Conservation (phyloP, 2,329 filamentous ascomycete genomes). For the Xylariomycetidae sp. region DNA sequence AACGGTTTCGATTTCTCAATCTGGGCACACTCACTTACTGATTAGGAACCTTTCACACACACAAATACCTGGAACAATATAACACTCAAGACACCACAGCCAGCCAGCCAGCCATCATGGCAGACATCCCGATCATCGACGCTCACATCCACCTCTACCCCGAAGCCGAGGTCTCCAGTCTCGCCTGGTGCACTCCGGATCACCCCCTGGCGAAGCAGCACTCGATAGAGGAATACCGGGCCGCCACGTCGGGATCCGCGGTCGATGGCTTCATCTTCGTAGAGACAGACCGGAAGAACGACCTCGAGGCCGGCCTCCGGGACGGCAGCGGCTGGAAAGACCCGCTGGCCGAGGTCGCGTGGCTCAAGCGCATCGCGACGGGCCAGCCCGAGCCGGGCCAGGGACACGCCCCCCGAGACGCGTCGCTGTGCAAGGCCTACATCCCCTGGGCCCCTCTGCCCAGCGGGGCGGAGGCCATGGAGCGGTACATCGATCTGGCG, state of each 20-base stretch:
- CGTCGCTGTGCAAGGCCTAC: constrained; percentile 59
- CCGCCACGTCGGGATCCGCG: constrained; percentile 34
- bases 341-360: constrained; percentile 68
- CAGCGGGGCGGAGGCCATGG: constrained; percentile 54
- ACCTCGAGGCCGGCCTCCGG: constrained; percentile 40
- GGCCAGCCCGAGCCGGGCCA: constrained; percentile 53
- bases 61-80: too few relatives aligned
- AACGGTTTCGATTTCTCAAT: too few relatives aligned
- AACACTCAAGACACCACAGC: too few relatives aligned
- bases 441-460: constrained; percentile 85
- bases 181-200: constrained; percentile 64
- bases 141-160: constrained; percentile 90
- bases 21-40: too few relatives aligned
- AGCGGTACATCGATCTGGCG: constrained; percentile 60
- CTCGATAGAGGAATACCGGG: constrained; percentile 59
- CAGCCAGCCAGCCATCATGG: too few relatives aligned
- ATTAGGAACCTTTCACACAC: too few relatives aligned
- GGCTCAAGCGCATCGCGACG: constrained; percentile 60
- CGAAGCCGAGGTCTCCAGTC: constrained; percentile 56
- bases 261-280: constrained; percentile 79
- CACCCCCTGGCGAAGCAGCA: constrained; percentile 59
- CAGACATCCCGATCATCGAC: constrained; percentile 72
- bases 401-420: constrained; percentile 50
- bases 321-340: constrained; percentile 57
- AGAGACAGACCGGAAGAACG: constrained; percentile 72